These are phyloP conservation scores for Sonneratia alba DNA, from an alignment of 345 rosid species.

Conservation along the genomic window DNA sequence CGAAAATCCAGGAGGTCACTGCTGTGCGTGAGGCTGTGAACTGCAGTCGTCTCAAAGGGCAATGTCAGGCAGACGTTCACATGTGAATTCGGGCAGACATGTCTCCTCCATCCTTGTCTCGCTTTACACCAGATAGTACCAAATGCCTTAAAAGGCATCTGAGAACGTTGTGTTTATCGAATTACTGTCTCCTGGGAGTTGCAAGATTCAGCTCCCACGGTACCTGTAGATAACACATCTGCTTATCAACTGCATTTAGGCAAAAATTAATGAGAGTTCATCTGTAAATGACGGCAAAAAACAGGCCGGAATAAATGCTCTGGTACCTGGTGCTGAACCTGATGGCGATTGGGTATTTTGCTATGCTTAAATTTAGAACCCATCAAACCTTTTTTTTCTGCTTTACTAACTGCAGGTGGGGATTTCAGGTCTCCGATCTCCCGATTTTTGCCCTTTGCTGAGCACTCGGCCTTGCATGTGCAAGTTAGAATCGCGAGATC, in stretches of 20 bases:
- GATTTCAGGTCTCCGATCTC: too few species aligned
- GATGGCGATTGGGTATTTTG: conserved; percentile 67
- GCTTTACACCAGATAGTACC: too few species aligned
- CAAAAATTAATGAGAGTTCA: conserved; percentile 56
- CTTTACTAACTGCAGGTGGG: too few species aligned
- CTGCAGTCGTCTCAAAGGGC: conserved; percentile 83
- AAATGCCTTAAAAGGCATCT: too few species aligned
- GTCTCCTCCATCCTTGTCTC: conserved; percentile 7
- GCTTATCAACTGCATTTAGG: conserved; percentile 84
- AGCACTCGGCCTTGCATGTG: too few species aligned
- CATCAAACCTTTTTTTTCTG: too few species aligned
- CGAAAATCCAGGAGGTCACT: conserved; percentile 64
- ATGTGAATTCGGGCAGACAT: too few species aligned
- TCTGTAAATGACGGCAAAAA: conserved; percentile 87
- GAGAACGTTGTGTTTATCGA: not conserved
- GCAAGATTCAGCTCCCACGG: conserved; percentile 92
- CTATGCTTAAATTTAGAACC: too few species aligned
- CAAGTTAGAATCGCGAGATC: too few species aligned
- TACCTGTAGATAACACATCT: conserved; percentile 83
- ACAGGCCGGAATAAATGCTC: conserved; percentile 73
- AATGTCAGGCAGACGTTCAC: conserved; percentile 64
- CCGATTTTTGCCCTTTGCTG: too few species aligned
- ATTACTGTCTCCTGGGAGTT: conserved; percentile 11
- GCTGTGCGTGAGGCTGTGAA: conserved; percentile 96
- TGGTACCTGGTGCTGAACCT: conserved; percentile 67